Evolutionary conservation across 768 basidiomycete species (phyloP), one percentile per base, ranked within the genome.

Genomic region (Rubroboletus pulcherrimus): DNA sequence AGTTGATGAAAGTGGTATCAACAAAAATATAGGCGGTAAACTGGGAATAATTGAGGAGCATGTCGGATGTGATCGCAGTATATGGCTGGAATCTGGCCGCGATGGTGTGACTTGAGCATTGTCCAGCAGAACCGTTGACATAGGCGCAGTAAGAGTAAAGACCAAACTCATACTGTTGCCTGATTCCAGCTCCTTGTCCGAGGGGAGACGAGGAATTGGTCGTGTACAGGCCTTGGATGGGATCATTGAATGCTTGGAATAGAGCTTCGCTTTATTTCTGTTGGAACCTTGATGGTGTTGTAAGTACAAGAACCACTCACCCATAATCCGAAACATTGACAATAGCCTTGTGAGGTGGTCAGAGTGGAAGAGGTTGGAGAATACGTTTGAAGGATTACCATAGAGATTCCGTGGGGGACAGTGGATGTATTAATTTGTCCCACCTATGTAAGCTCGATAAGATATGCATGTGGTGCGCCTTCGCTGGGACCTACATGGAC

Each of bases 131-230:
- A 40, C 73, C 70, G 59, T 83, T 80, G 61, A 86, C 74, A 62
- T 85, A 91, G 63, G 79, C 90, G 62, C 91, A 93, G 67, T 88
- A 82, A 19, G 84, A 82, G 73, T 92, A 93, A 26, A 93, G 75
- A n/a, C 91, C 91, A 59, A 87, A 92, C 56, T 83, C 74, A 73
- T 93, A 93, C 56, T 77, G 71, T 67, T 85, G 80, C 63, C 90
- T 82, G 54, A 92, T 72, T 19, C 91, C 91, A 14, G 75, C 73
- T 44, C 74, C 64, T 46, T 71, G 66, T 46, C 76, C 77, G 2
- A 92, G 80, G 5, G 89, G 84, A 41, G 80, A 77, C 34, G 81
- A 81, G 24, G 82, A 75, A 67, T 91, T 86, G 45, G 65, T 67
- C n/a, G 87, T 81, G 70, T 89, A 89, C 12, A 93, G 75, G 26